phyloP scores from a whole-genome alignment of 1,284 basidiomycete genomes.

The Cerioporus squamosus region DNA sequence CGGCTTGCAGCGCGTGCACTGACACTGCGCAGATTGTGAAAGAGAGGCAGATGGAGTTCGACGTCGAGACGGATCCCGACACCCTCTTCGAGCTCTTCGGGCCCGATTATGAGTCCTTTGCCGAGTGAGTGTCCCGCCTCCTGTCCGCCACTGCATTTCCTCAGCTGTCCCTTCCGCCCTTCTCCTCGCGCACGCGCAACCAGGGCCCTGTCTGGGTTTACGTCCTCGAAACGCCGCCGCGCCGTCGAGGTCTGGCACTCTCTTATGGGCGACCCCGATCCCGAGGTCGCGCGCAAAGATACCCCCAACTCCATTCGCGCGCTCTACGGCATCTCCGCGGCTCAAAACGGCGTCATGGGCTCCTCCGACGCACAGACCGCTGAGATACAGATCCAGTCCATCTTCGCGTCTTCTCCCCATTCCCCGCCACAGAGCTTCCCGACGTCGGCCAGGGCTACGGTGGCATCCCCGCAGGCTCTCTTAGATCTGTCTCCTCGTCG shows the following conservation, averaged over 20 bases:
- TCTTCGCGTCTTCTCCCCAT: conserved; percentile 83
- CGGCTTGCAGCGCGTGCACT: background rate
- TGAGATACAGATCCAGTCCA: conserved; percentile 73
- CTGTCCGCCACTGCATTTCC: conserved; percentile 8
- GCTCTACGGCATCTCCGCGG: conserved; percentile 56
- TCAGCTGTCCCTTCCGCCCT: conserved; percentile 5
- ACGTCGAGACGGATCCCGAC: conserved; percentile 77
- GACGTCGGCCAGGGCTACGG: conserved; percentile 35
- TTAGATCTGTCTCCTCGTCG: conserved; percentile 51
- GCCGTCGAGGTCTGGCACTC: conserved; percentile 78
- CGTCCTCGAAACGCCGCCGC: conserved; percentile 76
- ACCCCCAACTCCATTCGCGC: conserved; percentile 70
- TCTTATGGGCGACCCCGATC: conserved; percentile 71
- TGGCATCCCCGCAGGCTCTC: conserved; percentile 43
- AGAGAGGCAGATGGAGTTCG: conserved; percentile 84
- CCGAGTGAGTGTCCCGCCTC: conserved; percentile 58
- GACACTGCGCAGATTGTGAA: conserved; percentile 65
- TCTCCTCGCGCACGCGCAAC: background rate
- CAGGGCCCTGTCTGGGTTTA: conserved; percentile 88
- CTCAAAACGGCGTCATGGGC: conserved; percentile 73
- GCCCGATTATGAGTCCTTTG: conserved; percentile 69
- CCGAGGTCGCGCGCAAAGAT: conserved; percentile 53
- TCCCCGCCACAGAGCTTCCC: conserved; percentile 69
- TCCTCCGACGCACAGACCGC: conserved; percentile 65
- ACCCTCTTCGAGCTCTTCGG: conserved; percentile 77